These are phyloP conservation scores for Podospora conica DNA, from an alignment of 495 filamentous ascomycete genomes.

Conservation along the genomic window DNA sequence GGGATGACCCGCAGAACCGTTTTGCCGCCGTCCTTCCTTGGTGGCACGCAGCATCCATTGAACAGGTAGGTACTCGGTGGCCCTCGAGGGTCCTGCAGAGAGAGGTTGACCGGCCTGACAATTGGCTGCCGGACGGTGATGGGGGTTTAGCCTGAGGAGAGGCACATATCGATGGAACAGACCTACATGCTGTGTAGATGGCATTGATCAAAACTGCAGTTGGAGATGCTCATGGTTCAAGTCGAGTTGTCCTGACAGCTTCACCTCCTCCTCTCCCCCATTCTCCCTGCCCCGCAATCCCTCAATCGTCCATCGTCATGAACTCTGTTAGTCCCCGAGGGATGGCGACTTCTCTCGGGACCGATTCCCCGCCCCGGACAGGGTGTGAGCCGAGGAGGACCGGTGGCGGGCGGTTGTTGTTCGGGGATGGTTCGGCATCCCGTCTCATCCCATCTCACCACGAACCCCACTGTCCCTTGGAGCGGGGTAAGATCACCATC, in stretches of 20 bases:
- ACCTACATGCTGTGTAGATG: background rate
- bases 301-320: background rate
- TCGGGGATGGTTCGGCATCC: slow-evolving; percentile 28
- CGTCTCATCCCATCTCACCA: background rate
- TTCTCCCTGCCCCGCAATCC: background rate
- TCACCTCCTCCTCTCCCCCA: background rate
- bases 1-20: background rate
- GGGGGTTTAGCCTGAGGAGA: background rate
- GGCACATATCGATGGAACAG: too few relatives aligned
- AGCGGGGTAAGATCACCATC: slow-evolving; percentile 9
- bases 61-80: background rate
- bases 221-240: background rate
- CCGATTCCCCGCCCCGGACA: background rate
- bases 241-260: background rate
- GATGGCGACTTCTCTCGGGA: background rate
- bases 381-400: slow-evolving; percentile 1
- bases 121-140: background rate
- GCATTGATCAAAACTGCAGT: background rate
- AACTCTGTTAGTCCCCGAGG: background rate
- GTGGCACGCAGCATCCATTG: background rate
- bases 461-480: background rate
- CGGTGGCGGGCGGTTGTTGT: slow-evolving; percentile 8
- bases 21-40: background rate
- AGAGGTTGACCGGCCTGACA: background rate
- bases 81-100: background rate